phyloP scores from a whole-genome alignment of 495 filamentous ascomycete species.

The Alectoria sarmentosa region DNA sequence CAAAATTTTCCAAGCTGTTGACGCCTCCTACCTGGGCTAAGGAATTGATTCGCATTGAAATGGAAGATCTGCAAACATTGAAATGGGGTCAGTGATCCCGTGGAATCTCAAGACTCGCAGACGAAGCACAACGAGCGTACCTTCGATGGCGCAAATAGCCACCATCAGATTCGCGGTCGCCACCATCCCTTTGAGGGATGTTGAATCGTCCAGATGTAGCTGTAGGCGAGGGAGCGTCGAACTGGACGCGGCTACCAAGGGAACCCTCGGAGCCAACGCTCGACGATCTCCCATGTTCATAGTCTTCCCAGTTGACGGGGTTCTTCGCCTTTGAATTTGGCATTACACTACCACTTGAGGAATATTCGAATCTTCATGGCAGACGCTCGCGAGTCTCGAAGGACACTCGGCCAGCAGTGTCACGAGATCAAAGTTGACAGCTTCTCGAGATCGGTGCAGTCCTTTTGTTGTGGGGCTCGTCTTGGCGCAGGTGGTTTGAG shows the following conservation, averaged over 20 bases:
- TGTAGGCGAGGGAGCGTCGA: slow-evolving; percentile 28
- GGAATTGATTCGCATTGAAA: slow-evolving; percentile 61
- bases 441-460: neutral
- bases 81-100: slow-evolving; percentile 5
- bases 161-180: slow-evolving; percentile 6
- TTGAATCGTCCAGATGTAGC: slow-evolving; percentile 21
- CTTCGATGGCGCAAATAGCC: slow-evolving; percentile 19
- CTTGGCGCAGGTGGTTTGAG: neutral
- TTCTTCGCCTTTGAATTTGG: slow-evolving; percentile 26
- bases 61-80: slow-evolving; percentile 42
- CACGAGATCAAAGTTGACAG: neutral
- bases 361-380: neutral
- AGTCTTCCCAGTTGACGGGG: slow-evolving; percentile 36
- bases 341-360: slow-evolving; percentile 19
- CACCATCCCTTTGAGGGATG: slow-evolving; percentile 19
- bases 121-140: slow-evolving; percentile 3
- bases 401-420: neutral
- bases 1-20: slow-evolving; percentile 92
- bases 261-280: slow-evolving; percentile 34
- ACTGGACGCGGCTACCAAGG: slow-evolving; percentile 32
- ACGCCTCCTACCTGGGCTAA: slow-evolving; percentile 78
- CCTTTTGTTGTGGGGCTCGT: neutral
- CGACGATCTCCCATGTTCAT: slow-evolving; percentile 32
- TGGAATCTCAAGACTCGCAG: neutral
- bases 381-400: neutral